Percentiles rank a stretch among this genome's conserved stretches.
Conservation (phyloP, 352 stramenopile species). For the Phytophthora colocasiae region DNA sequence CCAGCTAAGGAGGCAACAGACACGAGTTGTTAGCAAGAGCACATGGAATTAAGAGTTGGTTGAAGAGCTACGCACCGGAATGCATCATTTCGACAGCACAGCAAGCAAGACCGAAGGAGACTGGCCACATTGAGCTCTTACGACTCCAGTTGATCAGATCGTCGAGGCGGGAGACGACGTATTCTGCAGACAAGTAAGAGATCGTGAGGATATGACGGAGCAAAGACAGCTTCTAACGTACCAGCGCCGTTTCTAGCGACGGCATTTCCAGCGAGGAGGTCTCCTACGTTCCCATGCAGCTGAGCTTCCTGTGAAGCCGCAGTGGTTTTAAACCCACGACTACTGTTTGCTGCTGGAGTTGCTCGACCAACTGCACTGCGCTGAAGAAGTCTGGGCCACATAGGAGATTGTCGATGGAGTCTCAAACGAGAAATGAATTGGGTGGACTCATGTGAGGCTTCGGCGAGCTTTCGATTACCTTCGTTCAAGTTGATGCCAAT, state of each 20-base stretch:
- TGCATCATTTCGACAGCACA: constrained; percentile 99
- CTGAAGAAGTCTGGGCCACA: constrained; percentile 12
- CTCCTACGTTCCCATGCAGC: constrained; percentile 46
- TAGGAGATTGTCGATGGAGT: not conserved
- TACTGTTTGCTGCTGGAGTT: no score
- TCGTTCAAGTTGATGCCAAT: constrained; percentile 8
- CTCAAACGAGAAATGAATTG: not conserved
- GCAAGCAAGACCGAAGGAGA: constrained; percentile 98
- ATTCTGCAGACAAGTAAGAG: constrained; percentile 72
- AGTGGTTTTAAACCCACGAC: constrained; percentile 3
- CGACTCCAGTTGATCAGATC: constrained; percentile 98
- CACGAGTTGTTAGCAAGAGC: not conserved
- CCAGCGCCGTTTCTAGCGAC: constrained; percentile 55
- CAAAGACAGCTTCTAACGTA: constrained; percentile 29
- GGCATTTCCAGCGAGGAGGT: constrained; percentile 49
- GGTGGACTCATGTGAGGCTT: not conserved
- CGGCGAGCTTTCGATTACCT: not conserved
- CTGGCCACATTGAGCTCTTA: constrained; percentile 95
- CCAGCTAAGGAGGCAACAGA: constrained; percentile 16
- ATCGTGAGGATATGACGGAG: not conserved
- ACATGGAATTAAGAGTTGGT: not conserved
- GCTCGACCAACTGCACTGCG: not conserved
- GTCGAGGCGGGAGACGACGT: constrained; percentile 95
- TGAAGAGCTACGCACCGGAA: constrained; percentile 45
- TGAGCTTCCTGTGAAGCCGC: not conserved